Base-by-base conservation (phyloP, 2,329 filamentous ascomycete genomes). In the Paecilomyces variotii region DNA sequence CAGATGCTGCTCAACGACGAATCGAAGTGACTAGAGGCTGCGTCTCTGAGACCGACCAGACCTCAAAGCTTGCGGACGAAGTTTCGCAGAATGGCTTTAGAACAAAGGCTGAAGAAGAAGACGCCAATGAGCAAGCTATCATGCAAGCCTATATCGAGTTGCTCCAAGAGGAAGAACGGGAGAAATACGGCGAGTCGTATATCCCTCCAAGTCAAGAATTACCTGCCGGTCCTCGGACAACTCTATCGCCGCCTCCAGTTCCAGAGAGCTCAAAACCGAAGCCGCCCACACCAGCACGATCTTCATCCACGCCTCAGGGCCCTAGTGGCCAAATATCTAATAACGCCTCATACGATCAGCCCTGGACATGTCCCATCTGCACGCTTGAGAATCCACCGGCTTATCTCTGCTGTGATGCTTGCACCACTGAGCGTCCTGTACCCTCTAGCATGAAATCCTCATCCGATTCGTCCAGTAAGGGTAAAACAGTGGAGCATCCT, bases 41-140 rank as follows among this genome's bases (percentile, higher is more conserved):
- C 71, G 91, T 85, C 27, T 91, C 87, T 59, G 85, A 85, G 11
- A 86, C 83, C 35, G 82, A 84, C 53, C 83, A 85, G 61, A 86
- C 87, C 53, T 77, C 80, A n/a, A 83, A 87, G 67, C 84, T 92
- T 24, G 81, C 81, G 2, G 82, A 86, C 53, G 82, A 89, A 39
- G 88, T 87, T 39, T 85, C 84, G 4, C 80, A 79, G 58, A 88
- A 88, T 63, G 90, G 91, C 0, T 93, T 95, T 76, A 84, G 82
- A 60, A 97, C 91, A 0, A 84, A 89, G 67, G 91, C 90, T 0
- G 90, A 95, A 64, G 89, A 95, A 70, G 91, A 96, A 57, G 87
- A 91, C 65, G 92, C 91, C 2, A 95, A 96, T 66, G 90, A 96
- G 58, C 81, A 84, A 26, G 92, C 92, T 4, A 96, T 96, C 61